Percentiles rank a stretch among this genome's conserved stretches.
Evolutionary conservation across 2,329 filamentous ascomycete genomes (phyloP).

Genomic region (Penicillium sp.): DNA sequence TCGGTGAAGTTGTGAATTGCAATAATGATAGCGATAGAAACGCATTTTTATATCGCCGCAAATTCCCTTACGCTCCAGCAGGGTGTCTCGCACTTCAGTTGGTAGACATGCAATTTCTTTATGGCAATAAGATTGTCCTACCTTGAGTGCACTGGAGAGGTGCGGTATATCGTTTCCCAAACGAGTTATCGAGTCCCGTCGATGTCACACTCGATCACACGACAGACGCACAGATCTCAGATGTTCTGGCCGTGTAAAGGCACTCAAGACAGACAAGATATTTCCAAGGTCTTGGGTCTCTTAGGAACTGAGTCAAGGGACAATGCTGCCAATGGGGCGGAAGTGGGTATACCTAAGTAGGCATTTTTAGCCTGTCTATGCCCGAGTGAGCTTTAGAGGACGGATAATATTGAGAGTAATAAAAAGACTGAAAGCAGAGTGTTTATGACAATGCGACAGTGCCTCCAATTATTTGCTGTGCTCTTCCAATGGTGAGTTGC

Average conservation of each 20-base stretch:
- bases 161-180: slow-evolving; percentile 32
- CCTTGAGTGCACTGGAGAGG: slow-evolving; percentile 3
- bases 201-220: slow-evolving; percentile 1
- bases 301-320: too few species aligned
- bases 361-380: not conserved
- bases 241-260: not conserved
- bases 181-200: slow-evolving; percentile 31
- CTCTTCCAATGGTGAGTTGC: not conserved
- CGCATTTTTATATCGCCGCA: slow-evolving; percentile 7
- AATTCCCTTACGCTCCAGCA: not conserved
- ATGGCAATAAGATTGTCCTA: not conserved
- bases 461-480: not conserved
- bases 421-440: not conserved
- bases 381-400: not conserved
- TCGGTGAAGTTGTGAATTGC: not conserved
- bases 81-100: too few species aligned
- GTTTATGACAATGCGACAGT: not conserved
- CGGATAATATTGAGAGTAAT: not conserved
- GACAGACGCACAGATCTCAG: not conserved
- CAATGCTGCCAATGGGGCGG: too few species aligned
- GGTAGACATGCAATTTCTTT: not conserved
- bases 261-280: not conserved
- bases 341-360: not conserved
- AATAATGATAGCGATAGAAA: not conserved
- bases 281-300: not conserved